A percentile compares a stretch with the other conserved stretches of the same genome.
phyloP scores from a whole-genome alignment of 2,329 filamentous ascomycete genomes.

The Mycogone perniciosa region DNA sequence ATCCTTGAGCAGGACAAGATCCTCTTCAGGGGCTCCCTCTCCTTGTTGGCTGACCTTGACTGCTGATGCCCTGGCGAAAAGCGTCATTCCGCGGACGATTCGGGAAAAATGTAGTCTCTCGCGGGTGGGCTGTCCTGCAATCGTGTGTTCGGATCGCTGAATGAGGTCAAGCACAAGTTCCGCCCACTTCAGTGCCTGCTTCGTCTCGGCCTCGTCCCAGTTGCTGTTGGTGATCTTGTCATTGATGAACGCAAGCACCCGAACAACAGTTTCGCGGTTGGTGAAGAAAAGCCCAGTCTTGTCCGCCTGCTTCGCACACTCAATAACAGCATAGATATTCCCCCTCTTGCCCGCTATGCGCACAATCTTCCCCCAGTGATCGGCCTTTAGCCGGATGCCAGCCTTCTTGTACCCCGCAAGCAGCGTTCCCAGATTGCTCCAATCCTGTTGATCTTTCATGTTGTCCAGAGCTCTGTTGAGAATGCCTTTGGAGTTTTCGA shows the following conservation, averaged over 20 bases:
- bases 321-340: constrained; percentile 41
- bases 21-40: constrained; percentile 19
- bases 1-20: constrained; percentile 23
- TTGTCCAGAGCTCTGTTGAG: constrained; percentile 32
- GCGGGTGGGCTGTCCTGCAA: constrained; percentile 11
- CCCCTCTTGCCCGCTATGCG: constrained; percentile 35
- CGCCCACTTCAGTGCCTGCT: constrained; percentile 39
- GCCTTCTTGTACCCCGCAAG: constrained; percentile 44
- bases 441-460: constrained; percentile 47
- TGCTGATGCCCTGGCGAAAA: constrained; percentile 25
- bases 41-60: constrained; percentile 21
- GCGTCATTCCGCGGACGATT: constrained; percentile 24
- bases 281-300: constrained; percentile 42
- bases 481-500: constrained; percentile 37
- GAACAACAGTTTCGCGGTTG: constrained; percentile 32
- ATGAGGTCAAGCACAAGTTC: constrained; percentile 45
- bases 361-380: constrained; percentile 34
- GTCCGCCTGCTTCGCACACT: constrained; percentile 41
- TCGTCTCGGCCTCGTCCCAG: constrained; percentile 31
- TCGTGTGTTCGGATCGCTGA: constrained; percentile 36
- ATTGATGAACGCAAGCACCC: constrained; percentile 24
- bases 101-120: constrained; percentile 22
- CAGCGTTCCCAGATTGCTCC: constrained; percentile 45
- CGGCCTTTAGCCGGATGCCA: constrained; percentile 29
- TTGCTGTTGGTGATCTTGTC: constrained; percentile 33